These are phyloP conservation scores for Parsonsia alboflavescens DNA, from an alignment of 257 asterid species.

Conservation along the genomic window DNA sequence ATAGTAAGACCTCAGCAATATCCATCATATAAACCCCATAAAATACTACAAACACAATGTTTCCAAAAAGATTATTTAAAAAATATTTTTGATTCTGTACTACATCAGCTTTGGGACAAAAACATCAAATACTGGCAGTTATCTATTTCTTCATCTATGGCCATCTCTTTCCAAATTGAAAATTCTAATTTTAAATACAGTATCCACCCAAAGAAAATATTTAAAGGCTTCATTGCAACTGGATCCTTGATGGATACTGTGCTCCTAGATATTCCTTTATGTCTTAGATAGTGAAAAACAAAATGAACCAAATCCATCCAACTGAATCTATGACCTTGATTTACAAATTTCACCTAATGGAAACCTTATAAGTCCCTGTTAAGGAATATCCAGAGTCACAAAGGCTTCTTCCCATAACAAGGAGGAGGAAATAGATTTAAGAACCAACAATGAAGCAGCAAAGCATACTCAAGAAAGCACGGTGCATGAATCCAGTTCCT, in stretches of 20 bases:
- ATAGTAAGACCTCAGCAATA: background rate
- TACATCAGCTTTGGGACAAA: background rate
- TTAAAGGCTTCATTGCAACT: background rate
- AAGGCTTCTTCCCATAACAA: background rate
- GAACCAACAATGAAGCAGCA: slow-evolving; percentile 14
- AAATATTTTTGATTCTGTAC: background rate
- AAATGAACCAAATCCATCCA: background rate
- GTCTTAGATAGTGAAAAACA: background rate
- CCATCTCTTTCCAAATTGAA: background rate
- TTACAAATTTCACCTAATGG: background rate
- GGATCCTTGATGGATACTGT: background rate
- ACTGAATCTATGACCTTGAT: background rate
- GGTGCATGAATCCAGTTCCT: slow-evolving; percentile 99
- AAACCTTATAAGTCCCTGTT: background rate
- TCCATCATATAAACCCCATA: background rate
- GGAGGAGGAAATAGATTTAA: slow-evolving; percentile 6
- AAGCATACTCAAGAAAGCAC: slow-evolving; percentile 83
- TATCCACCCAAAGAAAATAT: background rate
- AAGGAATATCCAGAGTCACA: background rate
- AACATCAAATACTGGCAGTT: background rate
- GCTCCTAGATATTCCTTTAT: background rate
- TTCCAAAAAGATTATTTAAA: background rate
- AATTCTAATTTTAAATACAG: too few relatives aligned
- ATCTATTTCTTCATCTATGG: background rate
- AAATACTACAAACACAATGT: background rate